A percentile compares a stretch with the other conserved stretches of the same genome.
phyloP scores from a whole-genome alignment of 495 filamentous ascomycete genomes.

The Extremus antarcticus region DNA sequence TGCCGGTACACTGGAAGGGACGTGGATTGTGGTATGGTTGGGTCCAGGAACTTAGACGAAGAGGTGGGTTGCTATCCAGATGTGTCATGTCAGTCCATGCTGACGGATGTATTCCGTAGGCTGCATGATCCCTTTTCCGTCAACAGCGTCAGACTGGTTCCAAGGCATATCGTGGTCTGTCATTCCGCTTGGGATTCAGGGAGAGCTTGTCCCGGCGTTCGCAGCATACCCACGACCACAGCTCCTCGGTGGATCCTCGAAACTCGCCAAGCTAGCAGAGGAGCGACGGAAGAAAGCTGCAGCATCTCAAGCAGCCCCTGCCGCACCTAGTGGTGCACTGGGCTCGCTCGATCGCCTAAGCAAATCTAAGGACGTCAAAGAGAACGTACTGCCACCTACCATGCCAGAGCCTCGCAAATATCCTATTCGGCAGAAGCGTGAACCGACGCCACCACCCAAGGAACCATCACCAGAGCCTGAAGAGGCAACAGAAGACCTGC shows the following conservation, averaged over 20 bases:
- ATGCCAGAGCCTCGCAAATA: slow-evolving; percentile 5
- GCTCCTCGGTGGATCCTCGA: slow-evolving; percentile 66
- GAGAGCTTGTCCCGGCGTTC: slow-evolving; percentile 50
- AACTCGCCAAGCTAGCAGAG: slow-evolving; percentile 85
- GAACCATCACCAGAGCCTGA: slow-evolving; percentile 12
- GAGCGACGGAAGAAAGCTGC: slow-evolving; percentile 51
- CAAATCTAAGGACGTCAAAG: slow-evolving; percentile 7
- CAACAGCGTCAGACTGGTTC: slow-evolving; percentile 52
- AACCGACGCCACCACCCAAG: slow-evolving; percentile 13
- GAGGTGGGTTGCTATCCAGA: slow-evolving; percentile 8
- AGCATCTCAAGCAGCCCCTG: slow-evolving; percentile 9
- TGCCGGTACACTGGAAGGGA: neutral
- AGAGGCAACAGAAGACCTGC: slow-evolving; percentile 3
- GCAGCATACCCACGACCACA: slow-evolving; percentile 48
- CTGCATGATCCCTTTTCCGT: neutral
- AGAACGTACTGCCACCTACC: slow-evolving; percentile 6
- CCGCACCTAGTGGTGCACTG: slow-evolving; percentile 18
- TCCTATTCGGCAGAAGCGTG: slow-evolving; percentile 12
- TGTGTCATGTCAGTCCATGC: too few species aligned
- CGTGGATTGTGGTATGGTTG: neutral
- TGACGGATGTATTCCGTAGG: too few species aligned
- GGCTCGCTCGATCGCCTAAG: slow-evolving; percentile 27
- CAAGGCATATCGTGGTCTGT: slow-evolving; percentile 78
- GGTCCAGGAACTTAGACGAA: neutral
- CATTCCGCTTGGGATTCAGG: slow-evolving; percentile 56